Conservation (phyloP, 23 red algal species). For the Agarophyton chilense region DNA sequence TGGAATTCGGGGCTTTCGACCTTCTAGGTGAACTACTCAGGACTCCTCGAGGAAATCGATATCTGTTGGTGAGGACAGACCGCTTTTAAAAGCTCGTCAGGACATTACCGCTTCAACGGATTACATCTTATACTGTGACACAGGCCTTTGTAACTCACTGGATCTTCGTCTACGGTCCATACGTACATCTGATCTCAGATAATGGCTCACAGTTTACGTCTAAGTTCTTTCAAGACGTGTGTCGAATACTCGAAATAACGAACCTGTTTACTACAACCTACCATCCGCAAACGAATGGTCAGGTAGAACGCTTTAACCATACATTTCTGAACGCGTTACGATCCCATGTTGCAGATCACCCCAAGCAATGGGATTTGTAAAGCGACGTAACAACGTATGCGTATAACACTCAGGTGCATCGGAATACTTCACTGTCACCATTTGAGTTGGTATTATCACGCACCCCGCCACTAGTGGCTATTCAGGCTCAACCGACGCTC, state of each 20-base stretch:
- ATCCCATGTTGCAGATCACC: constrained; percentile 5
- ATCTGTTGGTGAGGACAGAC: constrained; percentile 6
- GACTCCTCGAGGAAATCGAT: background rate
- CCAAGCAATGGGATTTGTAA: constrained; percentile 4
- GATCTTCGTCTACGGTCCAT: background rate
- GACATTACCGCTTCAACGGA: background rate
- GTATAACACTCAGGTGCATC: background rate
- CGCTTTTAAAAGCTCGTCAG: constrained; percentile 15
- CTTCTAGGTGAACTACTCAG: constrained; percentile 2
- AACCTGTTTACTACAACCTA: background rate
- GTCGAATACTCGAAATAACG: background rate
- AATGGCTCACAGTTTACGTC: background rate
- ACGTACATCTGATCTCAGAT: background rate
- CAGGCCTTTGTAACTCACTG: background rate
- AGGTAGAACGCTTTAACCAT: constrained; percentile 8
- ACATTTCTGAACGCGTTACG: background rate
- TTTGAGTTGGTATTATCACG: constrained; percentile 14
- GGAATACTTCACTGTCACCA: background rate
- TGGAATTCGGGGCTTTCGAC: background rate
- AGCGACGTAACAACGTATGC: background rate
- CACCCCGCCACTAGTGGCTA: background rate
- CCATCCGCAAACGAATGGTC: background rate
- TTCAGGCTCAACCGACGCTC: background rate
- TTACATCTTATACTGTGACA: background rate
- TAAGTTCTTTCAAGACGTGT: background rate